phyloP scores from a whole-genome alignment of 2,329 filamentous ascomycete genomes.

The Talaromyces sp. region DNA sequence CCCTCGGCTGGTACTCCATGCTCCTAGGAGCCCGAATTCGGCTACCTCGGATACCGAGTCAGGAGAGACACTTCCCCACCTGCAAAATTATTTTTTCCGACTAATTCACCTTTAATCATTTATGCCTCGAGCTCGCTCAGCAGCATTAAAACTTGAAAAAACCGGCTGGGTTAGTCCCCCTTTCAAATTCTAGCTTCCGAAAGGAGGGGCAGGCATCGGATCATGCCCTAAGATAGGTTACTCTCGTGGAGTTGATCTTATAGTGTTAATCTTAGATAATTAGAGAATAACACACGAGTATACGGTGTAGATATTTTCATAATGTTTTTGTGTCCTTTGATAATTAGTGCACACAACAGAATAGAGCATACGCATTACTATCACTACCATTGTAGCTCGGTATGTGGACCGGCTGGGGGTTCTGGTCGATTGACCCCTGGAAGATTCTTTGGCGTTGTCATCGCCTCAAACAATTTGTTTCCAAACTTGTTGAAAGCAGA shows the following conservation, averaged over 20 bases:
- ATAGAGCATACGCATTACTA: neutral
- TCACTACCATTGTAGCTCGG: conserved; percentile 7
- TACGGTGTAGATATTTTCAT: neutral
- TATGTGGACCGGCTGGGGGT: neutral
- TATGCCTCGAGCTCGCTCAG: no score
- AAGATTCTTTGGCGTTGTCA: conserved; percentile 14
- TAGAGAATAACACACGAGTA: neutral
- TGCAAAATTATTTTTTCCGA: neutral
- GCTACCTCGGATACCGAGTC: neutral
- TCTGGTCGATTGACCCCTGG: neutral
- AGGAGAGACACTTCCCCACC: neutral
- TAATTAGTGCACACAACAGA: neutral
- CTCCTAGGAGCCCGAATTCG: neutral
- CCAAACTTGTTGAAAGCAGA: conserved; percentile 39
- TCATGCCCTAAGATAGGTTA: neutral
- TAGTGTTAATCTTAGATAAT: neutral
- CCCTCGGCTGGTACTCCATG: neutral
- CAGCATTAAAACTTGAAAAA: no score
- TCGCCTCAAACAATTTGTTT: conserved; percentile 27
- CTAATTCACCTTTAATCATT: no score
- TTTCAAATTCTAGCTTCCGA: no score
- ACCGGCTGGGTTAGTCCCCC: no score
- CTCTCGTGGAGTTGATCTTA: neutral
- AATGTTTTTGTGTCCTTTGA: neutral
- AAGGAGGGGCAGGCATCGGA: no score